These are phyloP conservation scores for Rhodotorula toruloides DNA, from an alignment of 768 basidiomycete genomes.

Conservation along the genomic window DNA sequence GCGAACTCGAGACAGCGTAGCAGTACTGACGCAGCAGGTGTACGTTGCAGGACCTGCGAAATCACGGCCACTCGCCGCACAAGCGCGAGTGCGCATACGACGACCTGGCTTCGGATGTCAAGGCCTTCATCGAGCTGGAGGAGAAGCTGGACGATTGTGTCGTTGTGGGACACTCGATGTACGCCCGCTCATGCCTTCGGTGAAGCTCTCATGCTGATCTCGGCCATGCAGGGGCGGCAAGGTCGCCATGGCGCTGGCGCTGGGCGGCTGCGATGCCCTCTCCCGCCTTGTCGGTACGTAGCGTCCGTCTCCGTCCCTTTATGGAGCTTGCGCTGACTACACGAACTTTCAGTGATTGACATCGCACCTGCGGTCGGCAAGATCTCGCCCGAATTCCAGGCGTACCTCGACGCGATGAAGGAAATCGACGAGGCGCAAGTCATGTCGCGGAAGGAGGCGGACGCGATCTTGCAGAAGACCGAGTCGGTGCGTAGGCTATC, in stretches of 20 bases:
- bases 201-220: background rate
- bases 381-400: conserved; percentile 61
- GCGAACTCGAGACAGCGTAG: background rate
- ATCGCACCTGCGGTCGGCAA: conserved; percentile 63
- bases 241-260: conserved; percentile 66
- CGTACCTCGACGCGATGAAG: conserved; percentile 68
- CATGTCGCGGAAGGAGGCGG: conserved; percentile 63
- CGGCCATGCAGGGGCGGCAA: conserved; percentile 46
- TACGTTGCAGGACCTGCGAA: conserved; percentile 68
- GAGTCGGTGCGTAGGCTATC: conserved; percentile 56
- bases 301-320: conserved; percentile 44
- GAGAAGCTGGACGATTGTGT: conserved; percentile 56
- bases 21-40: background rate
- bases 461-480: conserved; percentile 57
- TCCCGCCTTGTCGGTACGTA: conserved; percentile 37
- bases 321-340: no score
- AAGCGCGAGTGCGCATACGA: conserved; percentile 65
- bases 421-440: conserved; percentile 60
- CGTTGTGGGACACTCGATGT: conserved; percentile 88
- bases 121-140: conserved; percentile 57
- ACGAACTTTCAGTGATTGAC: conserved; percentile 56
- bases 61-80: conserved; percentile 80
- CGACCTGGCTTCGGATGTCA: conserved; percentile 73
- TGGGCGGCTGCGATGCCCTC: conserved; percentile 47
- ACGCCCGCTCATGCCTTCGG: conserved; percentile 43